Percentiles rank a stretch among this genome's conserved stretches.
Evolutionary conservation across 2,329 filamentous ascomycete species (phyloP).

Genomic region (Trichoderma koningii): DNA sequence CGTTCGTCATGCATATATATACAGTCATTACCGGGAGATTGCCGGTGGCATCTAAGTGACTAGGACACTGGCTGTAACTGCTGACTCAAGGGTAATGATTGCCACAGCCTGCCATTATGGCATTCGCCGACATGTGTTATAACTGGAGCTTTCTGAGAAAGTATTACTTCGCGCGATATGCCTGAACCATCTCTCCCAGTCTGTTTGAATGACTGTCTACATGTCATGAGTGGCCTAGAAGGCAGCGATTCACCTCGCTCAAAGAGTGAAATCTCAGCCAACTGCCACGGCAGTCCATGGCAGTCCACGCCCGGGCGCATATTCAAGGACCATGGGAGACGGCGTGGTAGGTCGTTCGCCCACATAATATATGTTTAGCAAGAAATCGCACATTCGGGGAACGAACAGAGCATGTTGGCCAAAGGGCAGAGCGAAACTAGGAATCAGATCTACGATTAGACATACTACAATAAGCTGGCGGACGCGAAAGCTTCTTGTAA

Average conservation of each 20-base stretch:
- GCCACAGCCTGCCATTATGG: conserved; percentile 3
- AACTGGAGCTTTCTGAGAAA: neutral
- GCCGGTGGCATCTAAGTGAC: neutral
- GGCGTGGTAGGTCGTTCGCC: neutral
- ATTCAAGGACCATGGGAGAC: neutral
- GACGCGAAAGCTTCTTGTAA: too few relatives aligned
- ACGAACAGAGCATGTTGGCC: too few relatives aligned
- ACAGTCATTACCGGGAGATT: neutral
- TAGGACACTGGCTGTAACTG: too few relatives aligned
- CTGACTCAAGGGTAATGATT: neutral
- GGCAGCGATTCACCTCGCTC: too few relatives aligned
- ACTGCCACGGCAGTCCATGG: neutral
- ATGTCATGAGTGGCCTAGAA: too few relatives aligned
- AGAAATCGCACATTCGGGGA: too few relatives aligned
- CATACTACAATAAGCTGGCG: too few relatives aligned
- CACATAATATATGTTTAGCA: too few relatives aligned
- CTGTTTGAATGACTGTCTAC: too few relatives aligned
- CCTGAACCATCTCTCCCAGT: too few relatives aligned
- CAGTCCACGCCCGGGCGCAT: neutral
- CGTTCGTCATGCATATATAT: neutral
- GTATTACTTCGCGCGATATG: neutral
- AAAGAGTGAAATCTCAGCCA: neutral
- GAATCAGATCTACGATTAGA: too few relatives aligned
- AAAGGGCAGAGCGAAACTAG: too few relatives aligned
- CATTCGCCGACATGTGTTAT: neutral